Evolutionary conservation across 164 flowering plant species (phyloP).

Genomic region (Brasenia schreberi): DNA sequence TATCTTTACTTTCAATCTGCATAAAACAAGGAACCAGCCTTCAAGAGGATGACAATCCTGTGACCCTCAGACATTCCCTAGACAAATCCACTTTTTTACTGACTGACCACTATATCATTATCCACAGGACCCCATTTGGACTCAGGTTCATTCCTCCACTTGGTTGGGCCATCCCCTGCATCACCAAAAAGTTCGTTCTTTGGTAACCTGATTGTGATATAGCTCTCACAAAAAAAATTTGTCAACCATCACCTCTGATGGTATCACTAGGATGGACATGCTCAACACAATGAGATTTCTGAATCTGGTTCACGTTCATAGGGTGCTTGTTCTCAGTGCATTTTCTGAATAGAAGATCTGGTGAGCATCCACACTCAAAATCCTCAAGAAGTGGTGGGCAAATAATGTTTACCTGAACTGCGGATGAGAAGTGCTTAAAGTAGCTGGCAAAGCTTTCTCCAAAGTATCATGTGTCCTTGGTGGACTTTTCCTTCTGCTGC

Average conservation of each 20-base stretch:
- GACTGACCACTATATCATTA: conserved; percentile 4
- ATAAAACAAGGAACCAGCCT: background rate
- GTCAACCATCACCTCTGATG: conserved; percentile 17
- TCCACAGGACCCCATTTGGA: background rate
- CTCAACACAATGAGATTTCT: conserved; percentile 1
- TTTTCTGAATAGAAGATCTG: background rate
- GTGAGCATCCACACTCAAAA: background rate
- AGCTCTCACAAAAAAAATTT: background rate
- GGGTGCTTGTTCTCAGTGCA: background rate
- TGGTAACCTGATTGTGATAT: no score
- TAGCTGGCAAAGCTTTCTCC: background rate
- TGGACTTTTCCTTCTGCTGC: background rate
- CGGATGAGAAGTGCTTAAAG: background rate
- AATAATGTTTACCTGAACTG: background rate
- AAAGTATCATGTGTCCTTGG: background rate
- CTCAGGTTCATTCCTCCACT: conserved; percentile 27
- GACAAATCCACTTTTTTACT: background rate
- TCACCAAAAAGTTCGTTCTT: background rate
- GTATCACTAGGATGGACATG: conserved; percentile 3
- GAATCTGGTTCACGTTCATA: conserved; percentile 5
- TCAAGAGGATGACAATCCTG: background rate
- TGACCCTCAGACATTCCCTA: no score
- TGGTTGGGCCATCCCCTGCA: conserved; percentile 20
- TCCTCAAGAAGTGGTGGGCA: background rate
- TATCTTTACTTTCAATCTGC: conserved; percentile 25